phyloP scores from a whole-genome alignment of 306 rosid species.

The Carpinus fangiana region DNA sequence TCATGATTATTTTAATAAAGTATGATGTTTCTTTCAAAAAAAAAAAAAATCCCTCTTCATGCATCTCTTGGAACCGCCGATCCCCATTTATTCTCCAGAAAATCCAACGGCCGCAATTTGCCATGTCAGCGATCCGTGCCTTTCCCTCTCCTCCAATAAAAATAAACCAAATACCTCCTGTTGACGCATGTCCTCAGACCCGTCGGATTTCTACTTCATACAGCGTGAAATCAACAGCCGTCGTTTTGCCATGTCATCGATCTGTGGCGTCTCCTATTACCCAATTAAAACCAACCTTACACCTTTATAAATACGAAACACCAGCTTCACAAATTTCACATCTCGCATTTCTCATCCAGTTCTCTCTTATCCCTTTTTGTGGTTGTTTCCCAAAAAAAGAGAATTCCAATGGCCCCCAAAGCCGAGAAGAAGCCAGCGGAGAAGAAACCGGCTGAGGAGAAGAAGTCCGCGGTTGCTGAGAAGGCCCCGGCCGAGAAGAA shows the following conservation, averaged over 20 bases:
- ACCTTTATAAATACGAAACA: not conserved
- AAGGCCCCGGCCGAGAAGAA: constrained; percentile 66
- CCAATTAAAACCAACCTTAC: not conserved
- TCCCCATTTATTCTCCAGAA: not conserved
- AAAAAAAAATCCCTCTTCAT: no score
- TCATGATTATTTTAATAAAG: no score
- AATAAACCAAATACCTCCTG: not conserved
- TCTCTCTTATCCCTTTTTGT: not conserved
- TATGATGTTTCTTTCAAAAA: no score
- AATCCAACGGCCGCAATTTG: not conserved
- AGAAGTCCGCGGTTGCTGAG: constrained; percentile 42
- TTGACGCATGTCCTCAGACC: not conserved
- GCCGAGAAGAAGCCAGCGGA: constrained; percentile 79
- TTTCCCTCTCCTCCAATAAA: not conserved
- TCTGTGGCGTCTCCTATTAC: not conserved
- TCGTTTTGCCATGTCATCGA: not conserved
- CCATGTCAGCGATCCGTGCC: constrained; percentile 5
- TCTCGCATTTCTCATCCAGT: not conserved
- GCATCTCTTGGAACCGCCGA: constrained; percentile 4
- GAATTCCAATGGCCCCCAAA: constrained; percentile 63
- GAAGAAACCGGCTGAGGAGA: constrained; percentile 60
- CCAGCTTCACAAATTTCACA: not conserved
- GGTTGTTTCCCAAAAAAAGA: not conserved
- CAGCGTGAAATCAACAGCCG: not conserved
- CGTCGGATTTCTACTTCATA: not conserved